Evolutionary conservation across 768 basidiomycete species (phyloP).

Genomic region (Pseudohyphozyma bogoriensis): DNA sequence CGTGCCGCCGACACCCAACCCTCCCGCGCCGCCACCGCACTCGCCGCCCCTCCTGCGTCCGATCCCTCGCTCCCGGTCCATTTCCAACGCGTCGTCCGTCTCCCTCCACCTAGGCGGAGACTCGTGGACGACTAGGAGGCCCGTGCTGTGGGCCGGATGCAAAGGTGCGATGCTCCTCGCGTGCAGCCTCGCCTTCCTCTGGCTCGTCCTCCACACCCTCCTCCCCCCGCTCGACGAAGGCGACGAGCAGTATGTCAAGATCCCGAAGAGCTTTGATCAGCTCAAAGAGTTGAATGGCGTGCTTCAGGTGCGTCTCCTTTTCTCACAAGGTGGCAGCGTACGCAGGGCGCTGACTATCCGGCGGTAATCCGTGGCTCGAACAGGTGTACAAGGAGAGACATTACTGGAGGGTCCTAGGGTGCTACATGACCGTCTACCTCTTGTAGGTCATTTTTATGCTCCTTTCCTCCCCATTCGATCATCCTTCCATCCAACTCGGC

Average conservation of each 20-base stretch:
- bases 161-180: conserved; percentile 75
- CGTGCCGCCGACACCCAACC: neutral
- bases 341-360: neutral
- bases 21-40: neutral
- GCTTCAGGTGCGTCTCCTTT: conserved; percentile 45
- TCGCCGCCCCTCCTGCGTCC: neutral
- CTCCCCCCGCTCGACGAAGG: conserved; percentile 43
- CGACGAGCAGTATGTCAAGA: conserved; percentile 63
- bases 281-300: conserved; percentile 72
- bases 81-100: conserved; percentile 1
- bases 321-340: neutral
- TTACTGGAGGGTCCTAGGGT: conserved; percentile 71
- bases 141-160: conserved; percentile 68
- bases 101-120: conserved; percentile 15
- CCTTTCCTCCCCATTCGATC: neutral
- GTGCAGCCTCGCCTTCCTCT: conserved; percentile 58
- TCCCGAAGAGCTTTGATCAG: conserved; percentile 81
- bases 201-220: conserved; percentile 62
- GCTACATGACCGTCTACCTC: conserved; percentile 79
- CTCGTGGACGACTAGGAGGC: conserved; percentile 30
- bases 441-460: conserved; percentile 60
- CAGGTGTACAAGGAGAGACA: conserved; percentile 78
- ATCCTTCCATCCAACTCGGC: neutral
- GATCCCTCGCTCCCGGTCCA: neutral
- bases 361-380: conserved; percentile 32